Percentiles rank a stretch among this genome's conserved stretches.
These are phyloP conservation scores for Aspergillus ustus DNA, from an alignment of 2,329 filamentous ascomycete species.

Conservation along the genomic window DNA sequence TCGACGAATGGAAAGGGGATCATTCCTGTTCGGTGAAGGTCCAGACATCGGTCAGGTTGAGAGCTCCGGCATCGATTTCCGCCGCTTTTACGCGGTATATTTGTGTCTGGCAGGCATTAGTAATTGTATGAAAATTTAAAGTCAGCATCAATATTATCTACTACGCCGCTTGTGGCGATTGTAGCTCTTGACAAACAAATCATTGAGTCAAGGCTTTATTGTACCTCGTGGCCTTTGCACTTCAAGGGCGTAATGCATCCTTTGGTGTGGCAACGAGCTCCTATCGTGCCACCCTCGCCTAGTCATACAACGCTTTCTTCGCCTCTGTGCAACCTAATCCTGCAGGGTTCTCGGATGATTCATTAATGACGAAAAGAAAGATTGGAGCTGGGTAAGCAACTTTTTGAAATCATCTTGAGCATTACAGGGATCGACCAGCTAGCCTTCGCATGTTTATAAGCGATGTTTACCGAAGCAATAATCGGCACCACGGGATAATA, in stretches of 20 bases:
- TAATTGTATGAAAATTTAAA: not conserved
- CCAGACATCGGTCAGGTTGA: not conserved
- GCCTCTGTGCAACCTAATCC: conserved; percentile 2
- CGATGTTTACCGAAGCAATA: not conserved
- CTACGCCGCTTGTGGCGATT: not conserved
- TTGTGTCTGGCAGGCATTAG: not conserved
- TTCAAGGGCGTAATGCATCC: not conserved
- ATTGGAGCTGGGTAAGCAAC: not conserved
- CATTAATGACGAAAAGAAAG: not conserved
- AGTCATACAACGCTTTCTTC: not conserved
- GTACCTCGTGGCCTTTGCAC: not conserved
- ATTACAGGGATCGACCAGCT: not conserved
- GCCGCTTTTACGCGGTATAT: not conserved
- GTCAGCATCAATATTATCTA: not conserved
- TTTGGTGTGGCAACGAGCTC: not conserved
- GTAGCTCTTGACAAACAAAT: not conserved
- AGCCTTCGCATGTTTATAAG: not conserved
- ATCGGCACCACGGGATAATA: not conserved
- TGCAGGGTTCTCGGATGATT: not conserved
- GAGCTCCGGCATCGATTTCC: not conserved
- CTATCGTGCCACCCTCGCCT: not conserved
- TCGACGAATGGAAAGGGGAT: not conserved
- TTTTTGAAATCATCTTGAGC: not conserved
- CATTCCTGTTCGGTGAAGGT: not conserved
- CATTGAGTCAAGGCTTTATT: not conserved